Conservation (phyloP, 2,329 filamentous ascomycete species). For the Gyromitra esculenta region DNA sequence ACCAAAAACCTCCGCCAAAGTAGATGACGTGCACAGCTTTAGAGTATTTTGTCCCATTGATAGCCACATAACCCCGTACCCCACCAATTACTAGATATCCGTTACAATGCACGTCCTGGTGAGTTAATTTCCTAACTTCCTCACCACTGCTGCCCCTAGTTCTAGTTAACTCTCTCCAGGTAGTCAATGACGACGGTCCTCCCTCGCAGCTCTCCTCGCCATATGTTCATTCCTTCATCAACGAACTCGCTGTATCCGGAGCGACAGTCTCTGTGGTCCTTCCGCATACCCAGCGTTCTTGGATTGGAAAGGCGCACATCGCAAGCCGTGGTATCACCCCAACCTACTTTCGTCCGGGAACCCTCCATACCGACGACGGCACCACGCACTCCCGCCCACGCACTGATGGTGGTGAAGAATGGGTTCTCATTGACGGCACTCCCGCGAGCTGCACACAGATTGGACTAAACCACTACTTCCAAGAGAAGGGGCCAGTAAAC, state of each 20-base stretch:
- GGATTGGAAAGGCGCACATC: slow-evolving; percentile 98
- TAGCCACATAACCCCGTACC: background rate
- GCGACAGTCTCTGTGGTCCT: slow-evolving; percentile 92
- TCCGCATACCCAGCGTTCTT: slow-evolving; percentile 89
- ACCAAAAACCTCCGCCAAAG: background rate
- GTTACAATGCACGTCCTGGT: slow-evolving; percentile 36
- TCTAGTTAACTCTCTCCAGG: slow-evolving; percentile 54
- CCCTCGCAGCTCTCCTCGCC: slow-evolving; percentile 80
- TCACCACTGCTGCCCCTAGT: background rate
- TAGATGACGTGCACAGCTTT: background rate
- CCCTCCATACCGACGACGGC: slow-evolving; percentile 71
- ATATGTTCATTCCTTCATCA: slow-evolving; percentile 79
- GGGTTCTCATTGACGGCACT: slow-evolving; percentile 82
- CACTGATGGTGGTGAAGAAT: slow-evolving; percentile 72
- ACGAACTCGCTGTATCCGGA: slow-evolving; percentile 75
- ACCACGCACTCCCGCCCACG: slow-evolving; percentile 69
- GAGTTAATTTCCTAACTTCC: background rate
- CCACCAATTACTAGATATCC: background rate
- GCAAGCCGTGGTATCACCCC: slow-evolving; percentile 88
- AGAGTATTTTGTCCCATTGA: background rate
- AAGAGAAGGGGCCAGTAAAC: slow-evolving; percentile 75
- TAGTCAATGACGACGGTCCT: slow-evolving; percentile 83
- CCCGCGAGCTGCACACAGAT: slow-evolving; percentile 85
- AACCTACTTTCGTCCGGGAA: slow-evolving; percentile 78
- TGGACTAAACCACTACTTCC: slow-evolving; percentile 81